Conservation (phyloP, 305 asterid species). For the Solanum aculeatissimum region DNA sequence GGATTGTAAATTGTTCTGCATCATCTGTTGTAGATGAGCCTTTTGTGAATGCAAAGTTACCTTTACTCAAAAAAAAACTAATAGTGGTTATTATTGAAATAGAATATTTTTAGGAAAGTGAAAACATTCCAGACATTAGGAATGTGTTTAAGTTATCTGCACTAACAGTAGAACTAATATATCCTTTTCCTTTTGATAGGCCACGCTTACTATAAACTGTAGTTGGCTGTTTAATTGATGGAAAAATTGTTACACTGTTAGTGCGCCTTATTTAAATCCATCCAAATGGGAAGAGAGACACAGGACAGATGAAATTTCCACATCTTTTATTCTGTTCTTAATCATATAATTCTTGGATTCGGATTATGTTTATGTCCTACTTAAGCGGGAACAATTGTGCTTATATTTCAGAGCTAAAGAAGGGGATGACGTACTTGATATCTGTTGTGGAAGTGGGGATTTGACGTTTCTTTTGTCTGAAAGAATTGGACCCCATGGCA, state of each 20-base stretch:
- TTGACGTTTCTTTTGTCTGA: slow-evolving; percentile 77
- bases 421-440: slow-evolving; percentile 71
- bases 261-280: not conserved
- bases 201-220: not conserved
- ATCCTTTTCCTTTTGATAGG: not conserved
- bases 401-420: slow-evolving; percentile 55
- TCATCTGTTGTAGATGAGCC: no score
- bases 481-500: slow-evolving; percentile 69
- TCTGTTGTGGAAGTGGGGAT: slow-evolving; percentile 98
- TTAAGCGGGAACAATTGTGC: slow-evolving; percentile 3
- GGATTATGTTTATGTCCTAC: not conserved
- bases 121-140: not conserved
- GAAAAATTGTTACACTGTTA: not conserved
- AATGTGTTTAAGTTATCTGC: not conserved
- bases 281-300: not conserved
- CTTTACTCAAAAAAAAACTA: no score
- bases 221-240: not conserved
- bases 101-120: not conserved
- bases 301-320: not conserved
- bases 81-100: not conserved
- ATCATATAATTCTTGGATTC: not conserved
- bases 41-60: no score
- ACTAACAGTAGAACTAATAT: not conserved
- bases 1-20: no score
- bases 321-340: not conserved